Evolutionary conservation across 441 rosid species (phyloP).

Genomic region (Aquilaria agallochum): DNA sequence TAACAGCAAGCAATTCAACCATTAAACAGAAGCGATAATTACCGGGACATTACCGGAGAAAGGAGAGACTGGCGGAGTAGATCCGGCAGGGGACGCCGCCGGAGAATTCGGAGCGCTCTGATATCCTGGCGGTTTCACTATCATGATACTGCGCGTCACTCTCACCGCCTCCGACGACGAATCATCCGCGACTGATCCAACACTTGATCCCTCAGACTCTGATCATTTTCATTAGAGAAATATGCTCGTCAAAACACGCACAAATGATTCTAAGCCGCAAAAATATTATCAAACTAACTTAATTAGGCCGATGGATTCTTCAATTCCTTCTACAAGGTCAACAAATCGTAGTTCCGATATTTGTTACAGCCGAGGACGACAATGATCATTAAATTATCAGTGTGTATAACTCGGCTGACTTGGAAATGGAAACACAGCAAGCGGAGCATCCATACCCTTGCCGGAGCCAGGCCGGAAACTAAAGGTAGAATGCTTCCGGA

Average conservation of each 20-base stretch:
- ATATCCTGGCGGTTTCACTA: conserved; percentile 75
- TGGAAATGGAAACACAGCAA: conserved; percentile 2
- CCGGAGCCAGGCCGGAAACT: conserved; percentile 64
- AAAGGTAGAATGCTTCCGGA: conserved; percentile 72
- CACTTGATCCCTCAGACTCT: conserved; percentile 52
- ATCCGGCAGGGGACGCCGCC: conserved; percentile 80
- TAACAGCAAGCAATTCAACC: no score
- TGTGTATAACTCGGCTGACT: neutral
- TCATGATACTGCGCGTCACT: conserved; percentile 85
- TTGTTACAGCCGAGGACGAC: neutral
- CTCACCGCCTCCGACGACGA: conserved; percentile 35
- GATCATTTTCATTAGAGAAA: conserved; percentile 13
- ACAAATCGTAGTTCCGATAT: neutral
- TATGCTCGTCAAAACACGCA: neutral
- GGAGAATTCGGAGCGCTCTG: conserved; percentile 48
- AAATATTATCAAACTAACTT: neutral
- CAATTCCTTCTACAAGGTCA: neutral
- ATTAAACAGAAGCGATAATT: neutral
- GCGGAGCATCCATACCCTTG: conserved; percentile 64
- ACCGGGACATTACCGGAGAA: conserved; percentile 56
- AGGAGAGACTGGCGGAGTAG: conserved; percentile 77
- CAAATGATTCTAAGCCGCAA: neutral
- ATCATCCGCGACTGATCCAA: conserved; percentile 47
- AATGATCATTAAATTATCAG: neutral
- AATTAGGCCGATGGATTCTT: neutral